A percentile compares a stretch with the other conserved stretches of the same genome.
Conservation (phyloP, 2,329 filamentous ascomycete species). For the Colletotrichum karsti region DNA sequence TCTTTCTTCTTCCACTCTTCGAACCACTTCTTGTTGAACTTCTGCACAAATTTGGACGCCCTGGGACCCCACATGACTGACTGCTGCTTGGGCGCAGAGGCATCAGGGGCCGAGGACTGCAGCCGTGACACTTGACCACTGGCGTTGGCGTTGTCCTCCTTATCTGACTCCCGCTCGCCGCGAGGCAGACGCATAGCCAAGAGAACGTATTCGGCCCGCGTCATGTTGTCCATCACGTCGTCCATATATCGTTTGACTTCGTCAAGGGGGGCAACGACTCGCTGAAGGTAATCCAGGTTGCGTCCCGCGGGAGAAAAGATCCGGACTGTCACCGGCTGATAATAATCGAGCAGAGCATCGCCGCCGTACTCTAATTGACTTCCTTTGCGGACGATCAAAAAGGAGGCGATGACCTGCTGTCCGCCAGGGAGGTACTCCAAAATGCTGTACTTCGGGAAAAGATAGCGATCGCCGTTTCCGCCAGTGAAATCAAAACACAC, state of each 20-base stretch:
- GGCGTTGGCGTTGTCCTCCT: slow-evolving; percentile 31
- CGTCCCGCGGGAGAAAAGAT: slow-evolving; percentile 62
- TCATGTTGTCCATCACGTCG: slow-evolving; percentile 75
- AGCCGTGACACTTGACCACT: not conserved
- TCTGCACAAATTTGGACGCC: slow-evolving; percentile 21
- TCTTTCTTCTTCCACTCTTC: slow-evolving; percentile 26
- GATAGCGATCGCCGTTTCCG: slow-evolving; percentile 76
- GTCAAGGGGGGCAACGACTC: slow-evolving; percentile 69
- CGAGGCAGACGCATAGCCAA: slow-evolving; percentile 73
- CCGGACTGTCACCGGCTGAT: slow-evolving; percentile 76
- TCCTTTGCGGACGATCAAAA: slow-evolving; percentile 79
- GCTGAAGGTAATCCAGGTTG: slow-evolving; percentile 67
- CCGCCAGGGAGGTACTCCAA: slow-evolving; percentile 70
- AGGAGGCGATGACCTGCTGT: slow-evolving; percentile 75
- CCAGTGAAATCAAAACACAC: slow-evolving; percentile 74
- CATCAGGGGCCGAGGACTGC: not conserved
- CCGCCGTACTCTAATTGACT: slow-evolving; percentile 71
- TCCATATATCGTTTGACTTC: slow-evolving; percentile 75
- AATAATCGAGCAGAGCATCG: slow-evolving; percentile 74
- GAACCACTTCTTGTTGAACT: slow-evolving; percentile 27
- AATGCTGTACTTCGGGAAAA: slow-evolving; percentile 82
- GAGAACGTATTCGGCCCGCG: slow-evolving; percentile 72
- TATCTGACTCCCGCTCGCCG: slow-evolving; percentile 43
- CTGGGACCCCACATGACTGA: slow-evolving; percentile 26
- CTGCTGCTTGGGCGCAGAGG: slow-evolving; percentile 20